Percentiles rank a stretch among this genome's conserved stretches.
Evolutionary conservation across 75 land plant species (phyloP).

Genomic region (Picea sitchensis): DNA sequence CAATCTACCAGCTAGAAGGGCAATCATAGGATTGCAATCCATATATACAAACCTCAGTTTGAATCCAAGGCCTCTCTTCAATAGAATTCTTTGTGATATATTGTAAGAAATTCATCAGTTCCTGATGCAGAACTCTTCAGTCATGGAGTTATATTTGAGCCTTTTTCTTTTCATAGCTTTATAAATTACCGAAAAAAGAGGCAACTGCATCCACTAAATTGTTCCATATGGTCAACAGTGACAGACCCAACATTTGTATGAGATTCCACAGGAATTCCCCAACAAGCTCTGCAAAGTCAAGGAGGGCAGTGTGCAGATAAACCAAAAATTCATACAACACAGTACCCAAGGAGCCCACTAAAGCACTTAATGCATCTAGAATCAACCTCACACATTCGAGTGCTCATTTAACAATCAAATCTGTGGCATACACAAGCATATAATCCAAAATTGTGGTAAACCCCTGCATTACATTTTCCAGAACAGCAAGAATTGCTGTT

Average conservation of each 20-base stretch:
- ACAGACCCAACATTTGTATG: neutral
- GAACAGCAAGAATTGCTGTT: neutral
- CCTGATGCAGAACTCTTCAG: too few relatives aligned
- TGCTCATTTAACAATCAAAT: neutral
- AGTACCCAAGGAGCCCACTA: neutral
- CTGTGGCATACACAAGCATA: neutral
- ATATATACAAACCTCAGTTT: neutral
- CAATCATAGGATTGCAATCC: neutral
- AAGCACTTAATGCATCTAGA: neutral
- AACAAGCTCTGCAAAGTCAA: neutral
- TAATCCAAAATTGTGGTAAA: conserved; percentile 3
- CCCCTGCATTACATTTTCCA: neutral
- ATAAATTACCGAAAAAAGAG: neutral
- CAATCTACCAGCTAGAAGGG: too few relatives aligned
- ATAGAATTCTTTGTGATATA: neutral
- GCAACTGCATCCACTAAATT: conserved; percentile 5
- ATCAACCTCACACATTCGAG: neutral
- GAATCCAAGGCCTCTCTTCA: neutral
- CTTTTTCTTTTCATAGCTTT: neutral
- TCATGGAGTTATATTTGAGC: neutral
- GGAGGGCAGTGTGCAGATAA: conserved; percentile 2
- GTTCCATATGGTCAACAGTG: conserved; percentile 5
- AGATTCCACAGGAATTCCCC: conserved; percentile 1
- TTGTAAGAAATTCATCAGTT: too few relatives aligned
- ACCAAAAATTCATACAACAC: conserved; percentile 4